These are phyloP conservation scores for Globisporangium recalcitrans DNA, from an alignment of 352 stramenopile genomes.

Conservation along the genomic window DNA sequence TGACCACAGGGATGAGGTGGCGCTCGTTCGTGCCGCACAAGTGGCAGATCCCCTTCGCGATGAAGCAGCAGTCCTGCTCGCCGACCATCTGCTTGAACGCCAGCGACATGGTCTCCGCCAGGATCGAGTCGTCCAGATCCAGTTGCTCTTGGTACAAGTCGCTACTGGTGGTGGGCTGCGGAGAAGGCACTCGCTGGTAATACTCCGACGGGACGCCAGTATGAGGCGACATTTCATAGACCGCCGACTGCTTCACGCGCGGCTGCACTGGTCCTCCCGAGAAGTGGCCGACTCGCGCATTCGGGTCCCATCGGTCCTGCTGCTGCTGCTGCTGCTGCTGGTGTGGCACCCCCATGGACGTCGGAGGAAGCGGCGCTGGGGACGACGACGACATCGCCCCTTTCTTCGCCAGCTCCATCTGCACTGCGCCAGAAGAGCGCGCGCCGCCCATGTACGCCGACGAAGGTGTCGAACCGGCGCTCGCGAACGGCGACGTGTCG, in stretches of 20 bases:
- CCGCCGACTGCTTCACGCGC: neutral
- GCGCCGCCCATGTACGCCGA: neutral
- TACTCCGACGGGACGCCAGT: slow-evolving; percentile 1
- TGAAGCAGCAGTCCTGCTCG: slow-evolving; percentile 64
- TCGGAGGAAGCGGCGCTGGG: neutral
- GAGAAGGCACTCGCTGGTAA: neutral
- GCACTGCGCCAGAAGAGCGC: neutral
- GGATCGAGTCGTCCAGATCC: slow-evolving; percentile 31
- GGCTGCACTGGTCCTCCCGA: neutral
- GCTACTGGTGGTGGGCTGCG: neutral
- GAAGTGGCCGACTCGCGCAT: neutral
- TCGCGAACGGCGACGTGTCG: slow-evolving; percentile 14
- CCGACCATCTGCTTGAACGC: slow-evolving; percentile 53
- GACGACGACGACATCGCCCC: neutral
- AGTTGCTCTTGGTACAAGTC: slow-evolving; percentile 21
- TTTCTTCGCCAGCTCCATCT: neutral
- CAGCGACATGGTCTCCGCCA: slow-evolving; percentile 39
- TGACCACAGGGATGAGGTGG: slow-evolving; percentile 59
- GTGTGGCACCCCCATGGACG: neutral
- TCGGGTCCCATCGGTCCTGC: slow-evolving; percentile 9
- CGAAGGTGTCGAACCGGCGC: slow-evolving; percentile 15
- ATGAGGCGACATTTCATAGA: neutral
- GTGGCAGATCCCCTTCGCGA: slow-evolving; percentile 66
- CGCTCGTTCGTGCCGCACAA: slow-evolving; percentile 47
- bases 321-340: slow-evolving; percentile 13